Percentiles rank a stretch among this genome's conserved stretches.
Evolutionary conservation across 352 stramenopile genomes (phyloP).

Genomic region (Paralagenidium karlingii): DNA sequence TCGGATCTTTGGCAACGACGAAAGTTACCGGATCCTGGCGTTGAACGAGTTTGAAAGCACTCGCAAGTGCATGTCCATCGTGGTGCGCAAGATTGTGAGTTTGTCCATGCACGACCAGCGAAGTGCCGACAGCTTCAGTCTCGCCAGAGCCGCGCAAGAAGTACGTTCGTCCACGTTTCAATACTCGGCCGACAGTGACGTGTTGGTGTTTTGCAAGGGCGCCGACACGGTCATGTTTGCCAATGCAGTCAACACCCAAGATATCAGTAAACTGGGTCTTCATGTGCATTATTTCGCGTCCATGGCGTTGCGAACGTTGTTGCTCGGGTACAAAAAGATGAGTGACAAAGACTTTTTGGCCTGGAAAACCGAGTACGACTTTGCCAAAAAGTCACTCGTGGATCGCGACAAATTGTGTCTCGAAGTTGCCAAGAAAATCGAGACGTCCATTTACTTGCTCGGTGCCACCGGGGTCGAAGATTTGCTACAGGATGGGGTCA

Average conservation of each 20-base stretch:
- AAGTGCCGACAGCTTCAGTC: neutral
- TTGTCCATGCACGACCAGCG: too few relatives aligned
- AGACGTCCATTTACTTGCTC: conserved; percentile 80
- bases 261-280: conserved; percentile 58
- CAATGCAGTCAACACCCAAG: conserved; percentile 47
- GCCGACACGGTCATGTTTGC: conserved; percentile 85
- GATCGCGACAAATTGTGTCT: conserved; percentile 53
- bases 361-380: conserved; percentile 70
- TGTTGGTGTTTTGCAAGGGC: conserved; percentile 80
- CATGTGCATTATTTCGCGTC: conserved; percentile 83
- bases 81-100: conserved; percentile 21
- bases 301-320: conserved; percentile 76
- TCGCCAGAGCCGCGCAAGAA: neutral
- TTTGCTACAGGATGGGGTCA: conserved; percentile 93
- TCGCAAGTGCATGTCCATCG: conserved; percentile 76
- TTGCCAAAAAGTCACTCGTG: conserved; percentile 44
- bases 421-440: conserved; percentile 59
- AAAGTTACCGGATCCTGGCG: conserved; percentile 64
- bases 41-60: conserved; percentile 84
- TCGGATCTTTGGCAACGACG: conserved; percentile 55
- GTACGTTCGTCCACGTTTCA: neutral
- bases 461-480: conserved; percentile 97
- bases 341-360: conserved; percentile 32
- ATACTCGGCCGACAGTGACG: conserved; percentile 22
- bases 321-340: conserved; percentile 70